These are phyloP conservation scores for Cryphonectria japonica DNA, from an alignment of 2,329 filamentous ascomycete genomes.

Conservation along the genomic window DNA sequence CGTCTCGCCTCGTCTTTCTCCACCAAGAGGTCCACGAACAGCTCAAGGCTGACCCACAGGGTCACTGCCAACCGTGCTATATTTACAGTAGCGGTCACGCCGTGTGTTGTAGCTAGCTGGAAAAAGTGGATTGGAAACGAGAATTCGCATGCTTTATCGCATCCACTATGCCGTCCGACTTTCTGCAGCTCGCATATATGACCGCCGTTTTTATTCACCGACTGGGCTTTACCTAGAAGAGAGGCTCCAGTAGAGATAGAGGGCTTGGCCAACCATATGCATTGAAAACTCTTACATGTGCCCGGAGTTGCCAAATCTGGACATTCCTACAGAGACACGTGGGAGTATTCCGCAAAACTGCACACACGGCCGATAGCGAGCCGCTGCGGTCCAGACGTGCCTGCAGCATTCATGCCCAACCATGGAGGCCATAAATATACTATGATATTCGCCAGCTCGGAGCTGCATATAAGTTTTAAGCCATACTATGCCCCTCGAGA, in stretches of 20 bases:
- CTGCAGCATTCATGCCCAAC: not conserved
- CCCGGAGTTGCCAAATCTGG: not conserved
- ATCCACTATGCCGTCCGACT: not conserved
- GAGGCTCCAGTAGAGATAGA: conserved; percentile 6
- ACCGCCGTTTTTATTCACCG: conserved; percentile 2
- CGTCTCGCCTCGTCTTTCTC: not conserved
- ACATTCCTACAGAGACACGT: conserved; percentile 1
- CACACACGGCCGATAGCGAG: not conserved
- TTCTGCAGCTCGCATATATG: conserved; percentile 4
- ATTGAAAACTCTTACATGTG: not conserved
- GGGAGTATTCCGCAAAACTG: not conserved
- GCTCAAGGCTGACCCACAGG: conserved; percentile 1
- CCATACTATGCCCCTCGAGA: not conserved
- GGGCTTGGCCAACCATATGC: not conserved
- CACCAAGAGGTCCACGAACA: not conserved
- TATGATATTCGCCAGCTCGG: not conserved
- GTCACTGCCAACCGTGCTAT: not conserved
- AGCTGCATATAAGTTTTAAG: not conserved
- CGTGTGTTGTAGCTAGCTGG: not conserved
- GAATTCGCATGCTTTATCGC: conserved; percentile 1
- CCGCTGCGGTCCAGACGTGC: not conserved
- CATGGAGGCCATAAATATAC: not conserved
- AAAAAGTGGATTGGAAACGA: not conserved
- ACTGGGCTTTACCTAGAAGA: not conserved
- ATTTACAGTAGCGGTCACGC: conserved; percentile 3